These are phyloP conservation scores for Citeromyces hawaiiensis DNA, from an alignment of 1,139 yeast genomes.

Conservation along the genomic window DNA sequence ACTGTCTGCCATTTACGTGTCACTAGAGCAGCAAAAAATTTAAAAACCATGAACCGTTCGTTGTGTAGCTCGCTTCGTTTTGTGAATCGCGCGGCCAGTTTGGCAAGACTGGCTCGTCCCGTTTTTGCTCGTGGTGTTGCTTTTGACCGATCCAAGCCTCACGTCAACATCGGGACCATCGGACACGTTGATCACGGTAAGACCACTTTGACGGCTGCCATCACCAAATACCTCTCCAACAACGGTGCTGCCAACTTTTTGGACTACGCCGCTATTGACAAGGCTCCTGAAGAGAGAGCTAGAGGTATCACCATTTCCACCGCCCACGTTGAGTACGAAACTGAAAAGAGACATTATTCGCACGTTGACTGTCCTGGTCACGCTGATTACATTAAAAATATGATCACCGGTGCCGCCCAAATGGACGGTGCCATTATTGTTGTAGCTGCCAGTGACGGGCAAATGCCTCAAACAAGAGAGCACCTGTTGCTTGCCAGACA, in stretches of 20 bases:
- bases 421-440: conserved; percentile 99
- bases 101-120: neutral
- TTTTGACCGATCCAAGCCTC: conserved; percentile 89
- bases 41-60: neutral
- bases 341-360: conserved; percentile 86
- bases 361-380: conserved; percentile 99
- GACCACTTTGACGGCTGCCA: conserved; percentile 96
- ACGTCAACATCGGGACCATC: conserved; percentile 90
- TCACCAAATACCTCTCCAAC: conserved; percentile 83
- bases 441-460: conserved; percentile 98
- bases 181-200: conserved; percentile 99
- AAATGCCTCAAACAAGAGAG: conserved; percentile 99
- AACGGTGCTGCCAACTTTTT: conserved; percentile 88
- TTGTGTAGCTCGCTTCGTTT: neutral
- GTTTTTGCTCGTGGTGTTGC: conserved; percentile 21
- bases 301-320: conserved; percentile 98
- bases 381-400: conserved; percentile 96
- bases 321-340: conserved; percentile 93
- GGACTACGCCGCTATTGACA: conserved; percentile 89
- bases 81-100: neutral
- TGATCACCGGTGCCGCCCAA: conserved; percentile 99
- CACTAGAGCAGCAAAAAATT: neutral
- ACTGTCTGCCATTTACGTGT: neutral
- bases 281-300: conserved; percentile 99
- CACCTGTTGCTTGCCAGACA: conserved; percentile 97